Base-by-base conservation (phyloP, 176 grass and related monocot species). In the Triticum urartu region DNA sequence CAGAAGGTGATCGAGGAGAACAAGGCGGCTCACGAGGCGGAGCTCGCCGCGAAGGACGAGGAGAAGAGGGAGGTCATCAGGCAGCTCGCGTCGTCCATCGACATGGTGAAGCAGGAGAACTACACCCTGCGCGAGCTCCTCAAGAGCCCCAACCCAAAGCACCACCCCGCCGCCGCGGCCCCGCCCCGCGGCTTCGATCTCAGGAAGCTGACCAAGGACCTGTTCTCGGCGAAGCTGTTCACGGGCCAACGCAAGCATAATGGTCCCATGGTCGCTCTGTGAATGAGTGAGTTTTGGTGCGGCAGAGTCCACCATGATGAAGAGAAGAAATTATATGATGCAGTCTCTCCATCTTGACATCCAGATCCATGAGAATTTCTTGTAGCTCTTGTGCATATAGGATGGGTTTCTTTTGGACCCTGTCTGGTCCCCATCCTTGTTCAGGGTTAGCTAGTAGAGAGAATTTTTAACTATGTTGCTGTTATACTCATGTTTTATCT, bases 41-140 rank as follows among this genome's bases (percentile, higher is more conserved):
- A 95, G 83, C 69, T 96, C 38, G 86, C 86, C 7, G 65, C 9
- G 5, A 98, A 98, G 86, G 88, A 96, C 17, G 94, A 99, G 85
- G 94, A 99, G 82, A 99, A 99, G 85, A 91, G 97, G 90, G 97
- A 99, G 88, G 94, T 90, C 1, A 99, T 99, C 85, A 91, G 97
- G 80, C 97, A 99, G 54, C 90, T 96, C 13, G 81, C 90, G 11
- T 82, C 89, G 26, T 88, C 92, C 21, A 85, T 94, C n/a, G 80
- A 90, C 79, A 84, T 96, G 52, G 69, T 95, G 61, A 85, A 89
- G 81, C 85, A 92, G 72, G 92, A 96, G 87, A 96, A 96, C 33
- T 67, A 25, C 4, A 79, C 77, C 26, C 61, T 99, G 85, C 84
- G 90, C 8, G 92, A 87, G 38, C 58, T 32, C 67, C 32, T 88